A percentile compares a stretch with the other conserved stretches of the same genome.
These are phyloP conservation scores for Neurospora sp. DNA, from an alignment of 495 filamentous ascomycete species.

Conservation along the genomic window DNA sequence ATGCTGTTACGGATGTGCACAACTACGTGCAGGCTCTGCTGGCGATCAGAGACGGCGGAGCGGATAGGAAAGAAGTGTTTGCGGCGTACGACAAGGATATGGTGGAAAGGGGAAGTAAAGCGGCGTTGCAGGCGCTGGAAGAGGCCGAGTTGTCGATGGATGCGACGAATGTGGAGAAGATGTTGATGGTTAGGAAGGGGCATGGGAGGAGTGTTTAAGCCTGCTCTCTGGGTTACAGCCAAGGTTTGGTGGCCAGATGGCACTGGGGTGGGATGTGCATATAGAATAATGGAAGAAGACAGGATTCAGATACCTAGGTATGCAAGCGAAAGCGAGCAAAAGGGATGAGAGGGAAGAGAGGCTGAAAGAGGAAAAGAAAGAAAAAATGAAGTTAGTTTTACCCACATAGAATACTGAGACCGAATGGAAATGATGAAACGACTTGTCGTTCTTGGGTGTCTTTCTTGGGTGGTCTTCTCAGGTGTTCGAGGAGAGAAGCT, in stretches of 20 bases:
- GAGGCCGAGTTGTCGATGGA: constrained; percentile 15
- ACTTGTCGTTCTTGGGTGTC: not conserved
- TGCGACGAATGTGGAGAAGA: constrained; percentile 6
- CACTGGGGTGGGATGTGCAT: not conserved
- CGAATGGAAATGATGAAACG: not conserved
- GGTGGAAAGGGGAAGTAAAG: constrained; percentile 34
- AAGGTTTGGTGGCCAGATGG: not conserved
- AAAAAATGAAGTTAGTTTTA: not conserved
- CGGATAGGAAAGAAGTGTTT: constrained; percentile 17
- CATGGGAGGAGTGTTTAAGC: constrained; percentile 1
- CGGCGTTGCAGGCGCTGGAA: constrained; percentile 21
- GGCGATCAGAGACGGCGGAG: constrained; percentile 9
- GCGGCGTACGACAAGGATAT: constrained; percentile 39
- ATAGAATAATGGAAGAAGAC: not conserved
- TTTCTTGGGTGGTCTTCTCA: too few species aligned
- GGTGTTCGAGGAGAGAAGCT: not conserved
- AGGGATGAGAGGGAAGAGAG: not conserved
- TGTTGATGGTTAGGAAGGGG: constrained; percentile 15
- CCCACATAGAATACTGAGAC: not conserved
- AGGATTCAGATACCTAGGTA: not conserved
- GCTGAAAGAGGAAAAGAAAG: too few species aligned
- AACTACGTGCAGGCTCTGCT: constrained; percentile 16
- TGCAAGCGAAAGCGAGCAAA: not conserved
- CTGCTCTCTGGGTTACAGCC: not conserved
- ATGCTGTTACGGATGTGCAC: constrained; percentile 35